Conservation (phyloP, 306 rosid species). For the Vigna hirtella region DNA sequence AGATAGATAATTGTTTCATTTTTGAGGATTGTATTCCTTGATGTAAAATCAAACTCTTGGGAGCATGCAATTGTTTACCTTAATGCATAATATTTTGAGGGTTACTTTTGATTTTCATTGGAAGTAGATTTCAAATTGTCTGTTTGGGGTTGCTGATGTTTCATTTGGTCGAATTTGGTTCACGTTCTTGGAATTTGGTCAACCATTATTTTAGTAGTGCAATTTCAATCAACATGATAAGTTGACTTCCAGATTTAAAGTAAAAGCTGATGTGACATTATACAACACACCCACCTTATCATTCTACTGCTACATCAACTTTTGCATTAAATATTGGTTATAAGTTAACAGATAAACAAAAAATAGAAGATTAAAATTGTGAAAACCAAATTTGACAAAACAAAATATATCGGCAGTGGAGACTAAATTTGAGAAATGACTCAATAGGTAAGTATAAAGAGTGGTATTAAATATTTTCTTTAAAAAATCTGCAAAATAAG, state of each 20-base stretch:
- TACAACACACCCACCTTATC: not conserved
- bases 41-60: constrained; percentile 31
- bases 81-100: constrained; percentile 26
- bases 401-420: not conserved
- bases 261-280: not conserved
- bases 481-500: not conserved
- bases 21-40: constrained; percentile 27
- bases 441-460: not conserved
- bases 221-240: not conserved
- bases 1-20: not conserved
- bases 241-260: not conserved
- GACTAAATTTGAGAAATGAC: not conserved
- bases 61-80: constrained; percentile 16
- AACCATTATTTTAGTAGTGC: too few relatives aligned
- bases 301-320: not conserved
- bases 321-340: not conserved
- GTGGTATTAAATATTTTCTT: not conserved
- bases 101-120: constrained; percentile 16
- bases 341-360: not conserved
- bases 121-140: constrained; percentile 1
- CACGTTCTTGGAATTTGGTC: too few relatives aligned
- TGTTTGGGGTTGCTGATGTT: not conserved
- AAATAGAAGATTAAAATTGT: not conserved
- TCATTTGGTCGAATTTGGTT: too few relatives aligned
- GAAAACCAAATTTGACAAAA: not conserved